phyloP scores from a whole-genome alignment of 2,329 filamentous ascomycete species.

The Curvularia spicifera region DNA sequence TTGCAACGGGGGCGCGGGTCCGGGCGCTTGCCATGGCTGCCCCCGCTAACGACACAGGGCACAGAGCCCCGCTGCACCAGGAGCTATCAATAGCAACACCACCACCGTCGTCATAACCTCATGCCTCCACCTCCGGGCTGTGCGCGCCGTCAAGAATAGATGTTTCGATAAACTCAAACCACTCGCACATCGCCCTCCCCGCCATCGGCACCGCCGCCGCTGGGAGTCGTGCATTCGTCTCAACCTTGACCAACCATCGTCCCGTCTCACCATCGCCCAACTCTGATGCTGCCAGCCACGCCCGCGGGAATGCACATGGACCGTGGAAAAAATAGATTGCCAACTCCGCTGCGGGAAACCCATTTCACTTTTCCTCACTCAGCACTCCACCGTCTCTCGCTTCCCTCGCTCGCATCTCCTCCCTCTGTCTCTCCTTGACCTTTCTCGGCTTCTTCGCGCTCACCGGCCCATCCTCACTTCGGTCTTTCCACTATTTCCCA shows the following conservation, averaged over 20 bases:
- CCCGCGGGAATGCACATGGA: not conserved
- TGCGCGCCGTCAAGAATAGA: constrained; percentile 13
- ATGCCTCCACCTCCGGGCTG: constrained; percentile 5
- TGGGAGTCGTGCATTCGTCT: not conserved
- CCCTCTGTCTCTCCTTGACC: constrained; percentile 46
- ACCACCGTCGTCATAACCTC: constrained; percentile 7
- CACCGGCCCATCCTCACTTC: constrained; percentile 50
- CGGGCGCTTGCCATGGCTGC: constrained; percentile 13
- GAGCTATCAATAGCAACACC: constrained; percentile 25
- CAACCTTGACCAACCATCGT: not conserved
- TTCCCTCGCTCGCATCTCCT: constrained; percentile 14
- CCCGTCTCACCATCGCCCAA: not conserved
- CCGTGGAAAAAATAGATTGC: not conserved
- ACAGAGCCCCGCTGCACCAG: constrained; percentile 25
- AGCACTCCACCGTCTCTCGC: not conserved
- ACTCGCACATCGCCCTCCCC: not conserved
- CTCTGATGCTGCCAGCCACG: not conserved
- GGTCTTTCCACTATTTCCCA: constrained; percentile 48
- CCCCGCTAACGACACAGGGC: constrained; percentile 13
- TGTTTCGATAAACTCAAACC: constrained; percentile 9
- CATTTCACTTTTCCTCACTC: not conserved
- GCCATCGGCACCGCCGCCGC: not conserved
- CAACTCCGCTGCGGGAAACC: too few relatives aligned
- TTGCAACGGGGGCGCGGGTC: constrained; percentile 6
- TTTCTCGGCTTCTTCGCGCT: constrained; percentile 53